Percentiles rank a stretch among this genome's conserved stretches.
These are phyloP conservation scores for Diaporthe capsici DNA, from an alignment of 2,329 filamentous ascomycete species.

Conservation along the genomic window DNA sequence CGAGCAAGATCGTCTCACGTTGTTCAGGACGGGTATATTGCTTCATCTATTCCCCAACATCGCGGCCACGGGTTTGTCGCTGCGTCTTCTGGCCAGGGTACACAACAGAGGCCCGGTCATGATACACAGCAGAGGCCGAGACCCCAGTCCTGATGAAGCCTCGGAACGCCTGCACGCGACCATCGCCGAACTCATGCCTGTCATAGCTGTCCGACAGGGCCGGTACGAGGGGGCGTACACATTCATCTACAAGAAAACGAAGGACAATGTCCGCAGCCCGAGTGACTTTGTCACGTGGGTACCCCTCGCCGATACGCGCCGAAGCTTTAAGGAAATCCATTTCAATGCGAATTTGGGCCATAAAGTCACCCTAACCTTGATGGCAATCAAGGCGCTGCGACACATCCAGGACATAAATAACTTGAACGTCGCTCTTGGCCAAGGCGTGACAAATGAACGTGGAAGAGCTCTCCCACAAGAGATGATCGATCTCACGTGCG, in stretches of 20 bases:
- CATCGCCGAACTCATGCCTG: neutral
- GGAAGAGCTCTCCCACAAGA: neutral
- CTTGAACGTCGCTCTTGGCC: no score
- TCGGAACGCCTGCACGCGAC: neutral
- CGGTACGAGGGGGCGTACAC: neutral
- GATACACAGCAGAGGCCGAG: no score
- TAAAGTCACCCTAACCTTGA: neutral
- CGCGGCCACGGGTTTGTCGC: neutral
- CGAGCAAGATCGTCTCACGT: no score
- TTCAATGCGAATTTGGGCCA: neutral
- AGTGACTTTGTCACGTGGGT: no score
- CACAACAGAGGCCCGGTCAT: no score
- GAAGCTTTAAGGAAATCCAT: neutral
- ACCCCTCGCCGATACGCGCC: no score
- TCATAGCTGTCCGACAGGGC: neutral
- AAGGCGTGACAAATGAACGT: accelerated
- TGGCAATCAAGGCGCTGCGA: neutral
- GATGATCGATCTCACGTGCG: neutral
- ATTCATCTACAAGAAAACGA: neutral
- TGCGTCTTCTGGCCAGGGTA: neutral
- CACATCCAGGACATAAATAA: neutral
- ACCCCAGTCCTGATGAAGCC: no score
- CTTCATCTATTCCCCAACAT: neutral
- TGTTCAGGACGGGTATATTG: neutral
- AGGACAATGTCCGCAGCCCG: neutral